phyloP scores from a whole-genome alignment of 202 grass and related monocot genomes.

The Dendrocalamus latiflorus region DNA sequence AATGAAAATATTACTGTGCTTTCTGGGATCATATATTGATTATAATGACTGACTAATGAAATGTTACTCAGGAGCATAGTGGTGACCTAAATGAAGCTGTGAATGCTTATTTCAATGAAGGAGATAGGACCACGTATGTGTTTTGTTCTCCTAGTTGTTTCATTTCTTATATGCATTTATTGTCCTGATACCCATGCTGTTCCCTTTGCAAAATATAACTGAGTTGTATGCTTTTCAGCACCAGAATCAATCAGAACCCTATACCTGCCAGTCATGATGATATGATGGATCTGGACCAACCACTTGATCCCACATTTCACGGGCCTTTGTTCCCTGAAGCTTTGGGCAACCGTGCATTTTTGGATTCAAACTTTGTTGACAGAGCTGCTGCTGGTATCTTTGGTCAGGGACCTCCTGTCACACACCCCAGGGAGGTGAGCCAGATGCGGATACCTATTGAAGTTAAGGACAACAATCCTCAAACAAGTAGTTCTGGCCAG shows the following conservation, averaged over 20 bases:
- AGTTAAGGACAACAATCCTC: slow-evolving; percentile 55
- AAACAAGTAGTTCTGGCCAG: slow-evolving; percentile 43
- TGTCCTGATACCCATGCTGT: neutral
- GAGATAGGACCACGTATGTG: slow-evolving; percentile 58
- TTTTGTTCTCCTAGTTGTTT: slow-evolving; percentile 25
- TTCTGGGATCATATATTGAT: neutral
- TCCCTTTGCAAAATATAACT: slow-evolving; percentile 13
- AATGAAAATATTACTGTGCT: neutral
- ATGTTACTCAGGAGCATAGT: slow-evolving; percentile 56
- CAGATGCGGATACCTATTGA: slow-evolving; percentile 89
- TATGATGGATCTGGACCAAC: slow-evolving; percentile 69
- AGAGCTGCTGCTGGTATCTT: slow-evolving; percentile 40
- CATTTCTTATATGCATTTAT: slow-evolving; percentile 11
- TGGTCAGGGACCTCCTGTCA: slow-evolving; percentile 43
- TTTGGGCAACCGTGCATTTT: slow-evolving; percentile 35
- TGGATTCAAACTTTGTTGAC: slow-evolving; percentile 33
- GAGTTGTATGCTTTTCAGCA: slow-evolving; percentile 40
- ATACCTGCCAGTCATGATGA: slow-evolving; percentile 38
- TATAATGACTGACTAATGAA: neutral
- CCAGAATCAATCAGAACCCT: slow-evolving; percentile 46
- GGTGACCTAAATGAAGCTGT: slow-evolving; percentile 91
- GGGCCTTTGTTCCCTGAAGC: slow-evolving; percentile 27
- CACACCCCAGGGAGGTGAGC: slow-evolving; percentile 74
- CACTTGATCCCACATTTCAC: slow-evolving; percentile 26
- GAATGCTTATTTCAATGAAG: slow-evolving; percentile 85